These are phyloP conservation scores for Phytophthora idaei DNA, from an alignment of 352 stramenopile genomes.

Conservation along the genomic window DNA sequence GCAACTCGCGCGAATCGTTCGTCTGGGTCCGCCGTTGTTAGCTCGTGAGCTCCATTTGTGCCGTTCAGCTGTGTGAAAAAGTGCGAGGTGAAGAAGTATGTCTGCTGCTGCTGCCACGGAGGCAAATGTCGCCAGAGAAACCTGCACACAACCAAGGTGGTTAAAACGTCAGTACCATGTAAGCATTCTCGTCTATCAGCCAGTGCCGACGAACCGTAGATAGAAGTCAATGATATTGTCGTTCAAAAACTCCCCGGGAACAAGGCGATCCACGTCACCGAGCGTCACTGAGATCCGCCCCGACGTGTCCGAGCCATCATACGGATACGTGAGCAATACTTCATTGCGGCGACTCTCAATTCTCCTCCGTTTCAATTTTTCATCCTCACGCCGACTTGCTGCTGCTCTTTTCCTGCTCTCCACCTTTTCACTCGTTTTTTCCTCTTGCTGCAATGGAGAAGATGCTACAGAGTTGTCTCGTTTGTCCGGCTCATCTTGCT, in stretches of 20 bases:
- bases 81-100: conserved; percentile 96
- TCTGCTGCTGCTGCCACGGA: conserved; percentile 57
- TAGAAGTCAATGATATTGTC: conserved; percentile 95
- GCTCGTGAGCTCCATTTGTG: conserved; percentile 36
- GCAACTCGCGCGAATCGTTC: conserved; percentile 63
- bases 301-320: conserved; percentile 48
- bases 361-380: conserved; percentile 26
- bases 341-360: conserved; percentile 46
- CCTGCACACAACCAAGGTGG: conserved; percentile 28
- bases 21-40: conserved; percentile 34
- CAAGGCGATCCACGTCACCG: conserved; percentile 88
- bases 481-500: conserved; percentile 9
- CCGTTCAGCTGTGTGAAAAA: conserved; percentile 94
- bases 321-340: conserved; percentile 67
- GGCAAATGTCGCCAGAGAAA: conserved; percentile 77
- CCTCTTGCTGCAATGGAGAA: conserved; percentile 15
- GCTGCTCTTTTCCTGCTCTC: conserved; percentile 29
- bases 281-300: conserved; percentile 79
- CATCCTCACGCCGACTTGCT: conserved; percentile 23
- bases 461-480: neutral
- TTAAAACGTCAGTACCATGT: conserved; percentile 5
- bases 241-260: conserved; percentile 93
- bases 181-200: neutral
- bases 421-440: conserved; percentile 17
- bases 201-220: conserved; percentile 57